These are phyloP conservation scores for Crithidia acanthocephali DNA, from an alignment of 208 protist genomes.

Conservation along the genomic window DNA sequence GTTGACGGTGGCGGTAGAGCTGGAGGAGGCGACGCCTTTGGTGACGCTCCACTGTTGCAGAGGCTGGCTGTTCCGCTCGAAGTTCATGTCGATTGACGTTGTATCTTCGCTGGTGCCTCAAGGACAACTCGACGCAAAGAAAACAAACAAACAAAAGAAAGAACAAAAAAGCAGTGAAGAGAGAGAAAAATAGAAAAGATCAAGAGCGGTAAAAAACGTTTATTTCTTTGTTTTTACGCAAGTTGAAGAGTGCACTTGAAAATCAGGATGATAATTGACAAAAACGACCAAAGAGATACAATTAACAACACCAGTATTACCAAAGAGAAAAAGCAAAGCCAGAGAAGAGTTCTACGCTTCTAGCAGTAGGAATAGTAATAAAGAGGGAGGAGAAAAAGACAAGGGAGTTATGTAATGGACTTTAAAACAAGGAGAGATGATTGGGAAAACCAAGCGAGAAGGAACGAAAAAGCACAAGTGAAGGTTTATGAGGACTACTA, in stretches of 20 bases:
- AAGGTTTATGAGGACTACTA: neutral
- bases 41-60: neutral
- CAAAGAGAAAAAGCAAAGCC: conserved; percentile 1
- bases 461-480: too few relatives aligned
- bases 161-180: neutral
- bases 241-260: too few relatives aligned
- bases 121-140: too few relatives aligned
- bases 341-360: conserved; percentile 1
- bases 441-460: too few relatives aligned
- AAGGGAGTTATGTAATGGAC: neutral
- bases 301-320: too few relatives aligned
- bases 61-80: neutral
- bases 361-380: neutral
- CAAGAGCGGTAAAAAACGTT: neutral
- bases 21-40: neutral
- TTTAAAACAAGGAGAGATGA: neutral
- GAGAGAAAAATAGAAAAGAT: conserved; percentile 10
- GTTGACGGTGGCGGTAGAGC: neutral
- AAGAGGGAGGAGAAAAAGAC: neutral
- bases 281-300: too few relatives aligned
- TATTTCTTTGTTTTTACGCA: too few relatives aligned
- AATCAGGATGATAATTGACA: too few relatives aligned
- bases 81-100: neutral
- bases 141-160: conserved; percentile 9
- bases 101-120: too few relatives aligned